Base-by-base conservation (phyloP, 2,329 filamentous ascomycete species). In the Diplocarpon rosae region DNA sequence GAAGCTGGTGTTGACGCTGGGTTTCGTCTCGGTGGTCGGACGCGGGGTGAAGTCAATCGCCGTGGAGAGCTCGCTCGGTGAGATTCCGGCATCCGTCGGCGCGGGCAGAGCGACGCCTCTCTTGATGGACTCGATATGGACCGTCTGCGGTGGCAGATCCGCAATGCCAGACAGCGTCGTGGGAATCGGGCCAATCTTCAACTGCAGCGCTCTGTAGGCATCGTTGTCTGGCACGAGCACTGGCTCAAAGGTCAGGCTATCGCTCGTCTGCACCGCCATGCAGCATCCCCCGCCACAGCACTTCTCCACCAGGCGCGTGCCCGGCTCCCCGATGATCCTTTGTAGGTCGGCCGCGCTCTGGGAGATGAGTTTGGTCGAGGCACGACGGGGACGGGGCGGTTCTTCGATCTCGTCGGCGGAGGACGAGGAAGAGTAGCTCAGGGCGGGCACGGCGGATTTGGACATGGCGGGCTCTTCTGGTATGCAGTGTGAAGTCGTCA, bases 131-230 rank as follows among this genome's bases (percentile, higher is more conserved):
- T 78, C 71, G 42, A 94, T 76, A 2, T 79, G 83, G 31, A 88
- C 73, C 0, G 75, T 90, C 65, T 85, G 80, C 43, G 82, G 75
- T 1, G 89, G 88, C 39, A 95, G 62, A 7, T 83, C 78, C 43
- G 76, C 70, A 17, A 89, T 67, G 54, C 78, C 80, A 33, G 80
- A 86, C 49, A 96, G 69, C 14, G 74, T 70, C 39, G 79, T 85
- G 5, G 82, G 83, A 42, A 96, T 77, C 28, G 80, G 73, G 46
- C 79, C 78, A 48, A 96, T 72, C 56, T 82, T 84, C 54, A 96
- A 73, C 42, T 80, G 72, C 39, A 98, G 72, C 48, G 82, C 85
- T 45, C 77, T 74, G 67, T 85, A 98, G 13, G 92, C 92, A 48
- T 82, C 75, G 57, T 94, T 96, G 62, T 92, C 79, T 1, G 90